Percentiles rank a stretch among this genome's conserved stretches.
Evolutionary conservation across 352 stramenopile genomes (phyloP).

Genomic region (Globisporangium megalacanthum): DNA sequence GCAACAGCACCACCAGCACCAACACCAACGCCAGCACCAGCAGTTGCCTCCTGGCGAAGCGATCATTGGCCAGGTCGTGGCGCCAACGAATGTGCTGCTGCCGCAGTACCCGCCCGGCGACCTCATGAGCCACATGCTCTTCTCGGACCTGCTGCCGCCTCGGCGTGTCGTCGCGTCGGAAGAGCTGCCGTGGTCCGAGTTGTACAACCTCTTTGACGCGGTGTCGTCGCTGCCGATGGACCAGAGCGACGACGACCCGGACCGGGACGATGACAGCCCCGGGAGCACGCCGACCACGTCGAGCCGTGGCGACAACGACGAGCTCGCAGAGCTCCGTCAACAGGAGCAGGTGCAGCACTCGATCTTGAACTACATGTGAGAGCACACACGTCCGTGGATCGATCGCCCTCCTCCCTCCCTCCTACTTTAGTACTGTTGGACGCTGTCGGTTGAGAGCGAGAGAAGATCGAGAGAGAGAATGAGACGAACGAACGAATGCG

Average conservation of each 20-base stretch:
- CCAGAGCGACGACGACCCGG: slow-evolving; percentile 44
- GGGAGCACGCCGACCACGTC: slow-evolving; percentile 19
- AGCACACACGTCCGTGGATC: background rate
- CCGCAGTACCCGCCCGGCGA: slow-evolving; percentile 27
- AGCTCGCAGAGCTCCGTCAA: slow-evolving; percentile 1
- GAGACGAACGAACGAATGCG: no score
- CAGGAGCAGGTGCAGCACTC: slow-evolving; percentile 16
- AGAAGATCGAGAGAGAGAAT: no score
- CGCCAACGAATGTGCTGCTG: slow-evolving; percentile 11
- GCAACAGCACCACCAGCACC: slow-evolving; percentile 4
- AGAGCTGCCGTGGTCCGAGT: slow-evolving; percentile 74
- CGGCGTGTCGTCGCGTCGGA: slow-evolving; percentile 64
- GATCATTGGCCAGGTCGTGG: slow-evolving; percentile 11
- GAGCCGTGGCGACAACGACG: slow-evolving; percentile 10
- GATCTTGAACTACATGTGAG: slow-evolving; percentile 70
- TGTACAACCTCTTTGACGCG: slow-evolving; percentile 77
- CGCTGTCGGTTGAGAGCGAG: no score
- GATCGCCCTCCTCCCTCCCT: no score
- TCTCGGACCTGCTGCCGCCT: slow-evolving; percentile 46
- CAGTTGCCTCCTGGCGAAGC: background rate
- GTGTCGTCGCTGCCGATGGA: slow-evolving; percentile 29
- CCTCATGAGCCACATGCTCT: slow-evolving; percentile 60
- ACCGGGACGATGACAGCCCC: slow-evolving; percentile 49
- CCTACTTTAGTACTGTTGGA: no score
- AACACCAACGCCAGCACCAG: slow-evolving; percentile 23